Conservation (phyloP, 352 stramenopile species). For the Lagenidium sp. region DNA sequence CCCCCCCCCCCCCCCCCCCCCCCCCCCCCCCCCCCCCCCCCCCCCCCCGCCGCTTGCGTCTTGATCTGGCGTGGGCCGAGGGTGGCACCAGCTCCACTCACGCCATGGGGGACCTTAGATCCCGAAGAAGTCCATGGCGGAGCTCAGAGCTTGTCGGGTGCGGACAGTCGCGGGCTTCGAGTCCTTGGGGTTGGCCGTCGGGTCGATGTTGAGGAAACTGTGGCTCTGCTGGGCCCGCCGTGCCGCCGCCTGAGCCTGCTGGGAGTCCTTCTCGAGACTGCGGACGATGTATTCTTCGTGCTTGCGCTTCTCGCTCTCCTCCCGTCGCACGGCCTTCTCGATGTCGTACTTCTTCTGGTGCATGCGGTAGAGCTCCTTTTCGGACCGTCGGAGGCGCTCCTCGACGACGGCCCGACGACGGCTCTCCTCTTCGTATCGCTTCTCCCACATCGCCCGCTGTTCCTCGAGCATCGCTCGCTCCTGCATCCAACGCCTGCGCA, state of each 20-base stretch:
- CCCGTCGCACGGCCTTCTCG: constrained; percentile 67
- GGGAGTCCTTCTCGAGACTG: constrained; percentile 69
- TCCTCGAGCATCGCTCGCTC: constrained; percentile 53
- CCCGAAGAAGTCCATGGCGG: constrained; percentile 82
- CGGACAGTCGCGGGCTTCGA: constrained; percentile 64
- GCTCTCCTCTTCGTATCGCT: constrained; percentile 68
- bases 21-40: too few relatives aligned
- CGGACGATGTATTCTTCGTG: constrained; percentile 79
- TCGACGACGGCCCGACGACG: constrained; percentile 60
- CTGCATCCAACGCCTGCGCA: constrained; percentile 47
- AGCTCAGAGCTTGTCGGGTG: constrained; percentile 67
- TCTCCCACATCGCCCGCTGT: constrained; percentile 58
- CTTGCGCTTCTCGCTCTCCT: constrained; percentile 82
- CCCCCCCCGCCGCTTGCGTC: too few relatives aligned
- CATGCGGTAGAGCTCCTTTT: constrained; percentile 87
- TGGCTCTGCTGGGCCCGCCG: constrained; percentile 18
- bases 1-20: too few relatives aligned
- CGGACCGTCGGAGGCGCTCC: constrained; percentile 66
- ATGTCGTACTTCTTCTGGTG: constrained; percentile 89
- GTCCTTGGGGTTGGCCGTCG: constrained; percentile 76
- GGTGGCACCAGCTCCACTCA: too few relatives aligned
- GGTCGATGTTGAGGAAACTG: constrained; percentile 36
- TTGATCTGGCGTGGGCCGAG: too few relatives aligned
- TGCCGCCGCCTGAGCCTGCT: constrained; percentile 11
- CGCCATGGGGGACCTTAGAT: too few relatives aligned